These are phyloP conservation scores for Ilyonectria robusta DNA, from an alignment of 2,329 filamentous ascomycete genomes.

Conservation along the genomic window DNA sequence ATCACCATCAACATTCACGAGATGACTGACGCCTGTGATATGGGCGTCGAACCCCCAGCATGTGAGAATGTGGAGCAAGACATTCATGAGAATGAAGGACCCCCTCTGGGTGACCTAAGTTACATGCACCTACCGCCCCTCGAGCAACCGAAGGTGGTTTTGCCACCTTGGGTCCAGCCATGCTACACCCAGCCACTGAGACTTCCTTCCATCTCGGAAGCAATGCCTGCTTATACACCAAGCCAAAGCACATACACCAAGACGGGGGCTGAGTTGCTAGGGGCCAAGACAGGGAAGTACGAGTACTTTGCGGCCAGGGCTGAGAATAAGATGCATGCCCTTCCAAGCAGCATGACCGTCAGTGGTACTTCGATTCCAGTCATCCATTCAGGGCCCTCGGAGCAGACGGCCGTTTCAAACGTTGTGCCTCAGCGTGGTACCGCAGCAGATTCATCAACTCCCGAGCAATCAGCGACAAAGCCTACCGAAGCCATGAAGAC, in stretches of 20 bases:
- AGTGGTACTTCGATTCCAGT: background rate
- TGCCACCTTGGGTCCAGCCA: slow-evolving; percentile 8
- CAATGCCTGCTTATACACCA: slow-evolving; percentile 20
- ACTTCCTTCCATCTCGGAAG: slow-evolving; percentile 40
- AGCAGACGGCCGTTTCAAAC: background rate
- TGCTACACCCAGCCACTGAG: slow-evolving; percentile 11
- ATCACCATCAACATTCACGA: slow-evolving; percentile 5
- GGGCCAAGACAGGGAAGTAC: slow-evolving; percentile 54
- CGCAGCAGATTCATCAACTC: background rate
- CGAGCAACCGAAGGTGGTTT: slow-evolving; percentile 3
- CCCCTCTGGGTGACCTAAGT: background rate
- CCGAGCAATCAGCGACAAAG: background rate
- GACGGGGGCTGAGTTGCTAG: slow-evolving; percentile 49
- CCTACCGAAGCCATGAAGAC: background rate
- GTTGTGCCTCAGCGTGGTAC: background rate
- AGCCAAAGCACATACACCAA: slow-evolving; percentile 6
- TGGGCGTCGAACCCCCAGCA: background rate
- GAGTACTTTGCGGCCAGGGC: slow-evolving; percentile 59
- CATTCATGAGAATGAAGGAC: background rate
- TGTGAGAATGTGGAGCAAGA: background rate
- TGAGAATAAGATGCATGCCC: slow-evolving; percentile 48
- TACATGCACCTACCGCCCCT: slow-evolving; percentile 28
- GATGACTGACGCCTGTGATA: background rate
- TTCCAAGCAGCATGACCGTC: slow-evolving; percentile 22
- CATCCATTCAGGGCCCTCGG: background rate